Evolutionary conservation across 2,329 filamentous ascomycete genomes (phyloP).

Genomic region (Pseudogymnoascus sp.): DNA sequence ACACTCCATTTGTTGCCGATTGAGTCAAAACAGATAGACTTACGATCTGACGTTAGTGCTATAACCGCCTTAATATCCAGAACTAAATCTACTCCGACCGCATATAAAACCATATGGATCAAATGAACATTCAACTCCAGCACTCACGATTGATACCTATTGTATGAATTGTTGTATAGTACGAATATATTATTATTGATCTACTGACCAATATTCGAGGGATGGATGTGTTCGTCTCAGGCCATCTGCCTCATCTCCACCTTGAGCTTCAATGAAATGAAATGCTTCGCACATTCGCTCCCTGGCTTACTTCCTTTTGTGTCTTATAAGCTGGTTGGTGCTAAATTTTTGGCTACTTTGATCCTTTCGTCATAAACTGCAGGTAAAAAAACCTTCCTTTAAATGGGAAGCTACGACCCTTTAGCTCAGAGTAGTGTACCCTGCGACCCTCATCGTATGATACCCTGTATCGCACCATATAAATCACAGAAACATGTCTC

Average conservation of each 20-base stretch:
- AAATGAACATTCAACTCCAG: neutral
- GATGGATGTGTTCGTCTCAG: neutral
- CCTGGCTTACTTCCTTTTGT: too few relatives aligned
- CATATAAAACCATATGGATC: neutral
- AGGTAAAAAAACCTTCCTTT: neutral
- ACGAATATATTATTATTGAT: neutral
- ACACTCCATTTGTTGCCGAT: neutral
- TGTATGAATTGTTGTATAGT: neutral
- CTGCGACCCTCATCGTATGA: neutral
- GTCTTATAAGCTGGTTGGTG: neutral
- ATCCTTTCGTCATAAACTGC: neutral
- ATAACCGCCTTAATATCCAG: too few relatives aligned
- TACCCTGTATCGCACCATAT: neutral
- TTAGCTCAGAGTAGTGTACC: neutral
- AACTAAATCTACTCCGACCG: too few relatives aligned
- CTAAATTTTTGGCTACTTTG: neutral
- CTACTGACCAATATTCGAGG: neutral
- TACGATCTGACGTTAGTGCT: too few relatives aligned
- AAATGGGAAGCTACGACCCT: neutral
- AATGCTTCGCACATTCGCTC: neutral
- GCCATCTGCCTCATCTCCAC: neutral
- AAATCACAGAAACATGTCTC: neutral
- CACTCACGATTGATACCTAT: neutral
- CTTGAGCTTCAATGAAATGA: neutral
- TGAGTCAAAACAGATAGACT: too few relatives aligned